Conservation (phyloP, 768 basidiomycete genomes). For the Boletus subparvulus region DNA sequence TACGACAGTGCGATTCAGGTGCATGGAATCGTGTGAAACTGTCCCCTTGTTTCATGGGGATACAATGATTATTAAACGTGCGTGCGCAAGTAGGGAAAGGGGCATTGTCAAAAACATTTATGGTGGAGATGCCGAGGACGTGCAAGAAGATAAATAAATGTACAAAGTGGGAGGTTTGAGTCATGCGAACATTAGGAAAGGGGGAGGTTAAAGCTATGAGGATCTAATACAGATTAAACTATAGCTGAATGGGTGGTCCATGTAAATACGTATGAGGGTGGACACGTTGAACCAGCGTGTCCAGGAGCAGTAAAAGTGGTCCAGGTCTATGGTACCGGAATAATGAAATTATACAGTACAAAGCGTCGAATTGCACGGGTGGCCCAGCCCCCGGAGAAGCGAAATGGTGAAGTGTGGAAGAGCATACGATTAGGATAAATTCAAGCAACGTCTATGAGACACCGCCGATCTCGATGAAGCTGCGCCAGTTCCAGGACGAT, state of each 20-base stretch:
- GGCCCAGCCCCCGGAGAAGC: slow-evolving; percentile 1
- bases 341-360: slow-evolving; percentile 8
- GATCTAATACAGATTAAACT: slow-evolving; percentile 15
- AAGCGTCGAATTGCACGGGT: neutral
- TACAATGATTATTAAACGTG: neutral
- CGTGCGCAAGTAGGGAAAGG: neutral
- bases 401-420: neutral
- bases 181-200: slow-evolving; percentile 9
- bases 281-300: slow-evolving; percentile 6
- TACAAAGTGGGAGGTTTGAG: neutral
- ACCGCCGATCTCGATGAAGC: slow-evolving; percentile 58
- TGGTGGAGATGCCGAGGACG: neutral
- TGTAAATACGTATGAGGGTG: slow-evolving; percentile 23
- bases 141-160: slow-evolving; percentile 12
- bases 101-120: neutral
- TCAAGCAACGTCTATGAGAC: slow-evolving; percentile 11
- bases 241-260: slow-evolving; percentile 11
- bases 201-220: neutral
- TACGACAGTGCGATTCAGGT: neutral
- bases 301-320: neutral
- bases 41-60: neutral
- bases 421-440: neutral
- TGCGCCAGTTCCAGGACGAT: slow-evolving; percentile 57
- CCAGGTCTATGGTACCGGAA: slow-evolving; percentile 16
- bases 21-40: neutral